A percentile compares a stretch with the other conserved stretches of the same genome.
Evolutionary conservation across 2,329 filamentous ascomycete genomes (phyloP).

Genomic region (Xylariaceae sp.): DNA sequence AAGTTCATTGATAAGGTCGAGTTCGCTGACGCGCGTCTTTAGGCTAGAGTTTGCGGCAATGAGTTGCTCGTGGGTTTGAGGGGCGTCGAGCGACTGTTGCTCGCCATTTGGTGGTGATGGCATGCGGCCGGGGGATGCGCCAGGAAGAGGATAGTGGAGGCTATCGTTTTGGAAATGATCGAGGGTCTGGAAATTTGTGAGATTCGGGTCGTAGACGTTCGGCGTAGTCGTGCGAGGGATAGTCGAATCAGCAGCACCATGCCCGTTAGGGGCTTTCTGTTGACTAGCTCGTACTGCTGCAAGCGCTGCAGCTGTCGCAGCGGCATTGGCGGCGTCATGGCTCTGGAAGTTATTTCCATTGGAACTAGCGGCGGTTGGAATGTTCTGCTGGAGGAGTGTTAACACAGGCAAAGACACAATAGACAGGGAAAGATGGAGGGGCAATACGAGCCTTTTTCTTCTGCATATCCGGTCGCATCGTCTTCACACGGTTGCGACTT

Average conservation of each 20-base stretch:
- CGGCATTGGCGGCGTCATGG: slow-evolving; percentile 52
- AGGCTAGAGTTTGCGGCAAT: slow-evolving; percentile 75
- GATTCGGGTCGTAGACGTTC: slow-evolving; percentile 65
- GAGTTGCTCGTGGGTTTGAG: slow-evolving; percentile 75
- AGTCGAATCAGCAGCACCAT: slow-evolving; percentile 66
- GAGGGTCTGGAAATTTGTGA: slow-evolving; percentile 76
- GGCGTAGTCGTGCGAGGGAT: slow-evolving; percentile 76
- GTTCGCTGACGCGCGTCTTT: slow-evolving; percentile 91
- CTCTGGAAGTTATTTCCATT: slow-evolving; percentile 57
- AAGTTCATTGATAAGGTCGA: slow-evolving; percentile 89
- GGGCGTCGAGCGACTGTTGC: slow-evolving; percentile 60
- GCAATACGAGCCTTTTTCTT: slow-evolving; percentile 63
- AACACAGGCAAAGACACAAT: neutral
- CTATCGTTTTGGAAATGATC: slow-evolving; percentile 59
- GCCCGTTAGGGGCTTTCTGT: slow-evolving; percentile 65
- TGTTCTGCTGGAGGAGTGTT: slow-evolving; percentile 36
- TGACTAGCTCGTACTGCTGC: slow-evolving; percentile 53
- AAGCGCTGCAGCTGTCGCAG: slow-evolving; percentile 49
- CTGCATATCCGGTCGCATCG: slow-evolving; percentile 67
- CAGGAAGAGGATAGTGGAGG: slow-evolving; percentile 46
- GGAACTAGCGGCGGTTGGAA: slow-evolving; percentile 43
- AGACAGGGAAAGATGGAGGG: slow-evolving; percentile 1
- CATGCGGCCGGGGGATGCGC: slow-evolving; percentile 49
- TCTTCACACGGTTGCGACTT: slow-evolving; percentile 96
- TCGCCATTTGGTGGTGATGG: slow-evolving; percentile 50